Base-by-base conservation (phyloP, 1,284 basidiomycete genomes). In the Sporisorium reilianum region DNA sequence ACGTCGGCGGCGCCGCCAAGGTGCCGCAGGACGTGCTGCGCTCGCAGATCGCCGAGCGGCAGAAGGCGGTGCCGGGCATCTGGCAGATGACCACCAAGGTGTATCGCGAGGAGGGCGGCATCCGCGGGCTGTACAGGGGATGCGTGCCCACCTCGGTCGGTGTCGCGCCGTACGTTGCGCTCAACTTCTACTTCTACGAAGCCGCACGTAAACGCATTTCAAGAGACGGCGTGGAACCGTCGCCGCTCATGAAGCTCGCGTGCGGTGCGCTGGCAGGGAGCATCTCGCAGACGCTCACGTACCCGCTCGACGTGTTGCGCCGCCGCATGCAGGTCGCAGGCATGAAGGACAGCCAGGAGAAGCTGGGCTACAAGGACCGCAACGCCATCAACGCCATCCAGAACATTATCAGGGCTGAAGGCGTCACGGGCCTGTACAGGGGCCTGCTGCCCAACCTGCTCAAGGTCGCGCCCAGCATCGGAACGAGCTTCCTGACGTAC, bases 261-360 rank as follows among this genome's bases (percentile, higher is more conserved):
- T 88, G 87, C 61, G 88, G 88, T 12, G 88, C 86, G 0, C 64
- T 87, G 6, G 88, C 88, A 0, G 88, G 88, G 2, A 86, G 91
- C 22, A 91, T 97, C 77, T 94, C 93, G 30, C 93, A 98, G 85
- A 94, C 94, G 36, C 86, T 97, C 78, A 98, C 96, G 8, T 97
- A 97, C 84, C 96, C 96, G 0, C 92, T 97, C 80, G 96, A 99
- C 84, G 94, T 98, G 1, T 86, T 98, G 56, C 88, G 96, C 44
- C 88, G 96, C 53, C 94, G 97, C 86, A 95, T 99, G 92, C 96
- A 99, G 85, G 93, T 96, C 60, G 90, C 91, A 1, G 96, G 95
- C 1, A 91, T 97, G 91, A 86, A 88, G 68, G 87, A 88, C 42
- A 88, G 89, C 60, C 61, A 68, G 30, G 66, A 74, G 45, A 86